Evolutionary conservation across 2,329 filamentous ascomycete species (phyloP).

Genomic region (Plectosphaerella cucumerina): DNA sequence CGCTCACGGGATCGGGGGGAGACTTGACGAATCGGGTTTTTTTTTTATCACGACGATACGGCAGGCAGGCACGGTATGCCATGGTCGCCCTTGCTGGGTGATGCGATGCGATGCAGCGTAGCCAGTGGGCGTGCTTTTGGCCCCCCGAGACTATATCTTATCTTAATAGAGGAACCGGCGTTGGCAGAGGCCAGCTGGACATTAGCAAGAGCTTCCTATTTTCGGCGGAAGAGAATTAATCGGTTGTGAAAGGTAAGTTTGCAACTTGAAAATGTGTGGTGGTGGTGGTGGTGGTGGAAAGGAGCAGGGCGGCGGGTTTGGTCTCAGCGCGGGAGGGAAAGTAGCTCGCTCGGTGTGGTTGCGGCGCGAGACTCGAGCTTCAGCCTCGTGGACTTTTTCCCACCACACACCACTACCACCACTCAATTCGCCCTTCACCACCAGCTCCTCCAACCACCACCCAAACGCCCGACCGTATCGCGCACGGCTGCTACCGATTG

Average conservation of each 20-base stretch:
- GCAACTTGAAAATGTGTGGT: not conserved
- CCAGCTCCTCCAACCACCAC: conserved; percentile 5
- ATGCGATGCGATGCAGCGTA: too few relatives aligned
- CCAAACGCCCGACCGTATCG: not conserved
- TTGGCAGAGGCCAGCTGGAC: too few relatives aligned
- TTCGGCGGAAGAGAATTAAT: too few relatives aligned
- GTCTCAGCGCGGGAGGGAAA: not conserved
- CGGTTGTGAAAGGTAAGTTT: too few relatives aligned
- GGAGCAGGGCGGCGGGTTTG: not conserved
- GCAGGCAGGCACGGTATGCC: too few relatives aligned
- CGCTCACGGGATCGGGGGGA: not conserved
- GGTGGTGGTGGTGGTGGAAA: not conserved
- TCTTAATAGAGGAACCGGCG: too few relatives aligned
- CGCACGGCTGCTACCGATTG: too few relatives aligned
- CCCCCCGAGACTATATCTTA: too few relatives aligned
- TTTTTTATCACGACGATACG: too few relatives aligned
- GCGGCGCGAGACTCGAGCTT: not conserved
- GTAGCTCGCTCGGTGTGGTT: not conserved
- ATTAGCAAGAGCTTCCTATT: too few relatives aligned
- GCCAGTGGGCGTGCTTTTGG: too few relatives aligned
- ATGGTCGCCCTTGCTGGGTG: too few relatives aligned
- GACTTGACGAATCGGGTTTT: not conserved
- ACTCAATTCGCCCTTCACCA: conserved; percentile 3
- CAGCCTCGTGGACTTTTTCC: conserved; percentile 14
- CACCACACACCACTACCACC: not conserved